These are phyloP conservation scores for Paxillus rubicundulus DNA, from an alignment of 768 basidiomycete genomes.

Conservation along the genomic window DNA sequence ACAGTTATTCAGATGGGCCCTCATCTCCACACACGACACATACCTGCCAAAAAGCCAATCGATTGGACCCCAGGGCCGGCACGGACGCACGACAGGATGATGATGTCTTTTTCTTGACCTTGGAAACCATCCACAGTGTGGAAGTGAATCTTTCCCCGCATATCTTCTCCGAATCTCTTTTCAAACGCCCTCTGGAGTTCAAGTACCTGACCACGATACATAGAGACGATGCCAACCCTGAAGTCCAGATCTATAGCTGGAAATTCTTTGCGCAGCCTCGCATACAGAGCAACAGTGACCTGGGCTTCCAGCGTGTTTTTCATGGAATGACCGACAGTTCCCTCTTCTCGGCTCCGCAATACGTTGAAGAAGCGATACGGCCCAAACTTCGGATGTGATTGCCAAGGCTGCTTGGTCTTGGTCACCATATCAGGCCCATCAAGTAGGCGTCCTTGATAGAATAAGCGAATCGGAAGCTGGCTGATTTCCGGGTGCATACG, in stretches of 20 bases:
- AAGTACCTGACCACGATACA: conserved; percentile 88
- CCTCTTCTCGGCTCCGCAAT: conserved; percentile 56
- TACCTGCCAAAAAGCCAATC: conserved; percentile 88
- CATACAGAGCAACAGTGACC: conserved; percentile 75
- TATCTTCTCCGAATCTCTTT: conserved; percentile 65
- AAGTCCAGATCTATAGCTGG: conserved; percentile 51
- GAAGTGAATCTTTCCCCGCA: conserved; percentile 79
- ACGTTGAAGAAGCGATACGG: conserved; percentile 91
- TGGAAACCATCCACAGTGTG: conserved; percentile 99
- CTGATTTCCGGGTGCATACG: conserved; percentile 99
- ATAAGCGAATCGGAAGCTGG: conserved; percentile 79
- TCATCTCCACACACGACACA: conserved; percentile 2
- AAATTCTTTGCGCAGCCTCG: conserved; percentile 66
- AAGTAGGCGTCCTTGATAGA: conserved; percentile 75
- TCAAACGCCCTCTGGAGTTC: conserved; percentile 73
- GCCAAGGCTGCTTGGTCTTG: conserved; percentile 88
- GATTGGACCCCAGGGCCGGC: conserved; percentile 80
- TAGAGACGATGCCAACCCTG: conserved; percentile 75
- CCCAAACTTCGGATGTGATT: conserved; percentile 70
- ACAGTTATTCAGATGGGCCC: conserved; percentile 1
- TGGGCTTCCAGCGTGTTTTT: conserved; percentile 73
- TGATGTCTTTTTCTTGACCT: conserved; percentile 97
- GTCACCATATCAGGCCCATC: conserved; percentile 88
- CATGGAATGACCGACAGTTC: conserved; percentile 60
- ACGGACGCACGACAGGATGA: conserved; percentile 95